These are phyloP conservation scores for Aspergillus fumigatiaffinis DNA, from an alignment of 2,329 filamentous ascomycete genomes.

Conservation along the genomic window DNA sequence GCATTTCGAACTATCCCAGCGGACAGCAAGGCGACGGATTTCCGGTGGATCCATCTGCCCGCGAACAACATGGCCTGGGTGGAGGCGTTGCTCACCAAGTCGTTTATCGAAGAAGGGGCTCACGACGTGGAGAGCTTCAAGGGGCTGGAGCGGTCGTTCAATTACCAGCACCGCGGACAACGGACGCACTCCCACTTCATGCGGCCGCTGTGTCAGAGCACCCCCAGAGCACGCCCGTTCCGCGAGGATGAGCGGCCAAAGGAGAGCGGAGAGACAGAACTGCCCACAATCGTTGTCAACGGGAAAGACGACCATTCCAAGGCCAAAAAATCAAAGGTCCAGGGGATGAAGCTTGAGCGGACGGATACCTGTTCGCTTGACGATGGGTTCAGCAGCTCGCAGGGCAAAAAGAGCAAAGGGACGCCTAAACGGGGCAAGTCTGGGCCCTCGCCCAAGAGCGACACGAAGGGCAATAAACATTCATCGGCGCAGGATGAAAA, in stretches of 20 bases:
- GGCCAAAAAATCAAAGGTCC: conserved; percentile 26
- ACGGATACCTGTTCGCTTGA: conserved; percentile 23
- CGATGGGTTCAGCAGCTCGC: conserved; percentile 15
- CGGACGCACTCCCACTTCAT: conserved; percentile 60
- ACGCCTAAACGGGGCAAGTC: conserved; percentile 25
- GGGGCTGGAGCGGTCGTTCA: conserved; percentile 58
- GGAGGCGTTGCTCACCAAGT: conserved; percentile 60
- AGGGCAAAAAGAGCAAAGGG: conserved; percentile 27
- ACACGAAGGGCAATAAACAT: conserved; percentile 27
- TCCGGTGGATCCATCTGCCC: conserved; percentile 53
- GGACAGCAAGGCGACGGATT: conserved; percentile 46
- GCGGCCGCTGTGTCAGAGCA: conserved; percentile 56
- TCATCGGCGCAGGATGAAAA: conserved; percentile 30
- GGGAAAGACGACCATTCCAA: conserved; percentile 8
- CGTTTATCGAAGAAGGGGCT: conserved; percentile 60
- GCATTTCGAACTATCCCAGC: conserved; percentile 45
- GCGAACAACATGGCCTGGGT: conserved; percentile 58
- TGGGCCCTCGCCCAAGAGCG: conserved; percentile 21
- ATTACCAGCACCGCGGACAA: conserved; percentile 58
- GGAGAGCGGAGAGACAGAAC: conserved; percentile 12
- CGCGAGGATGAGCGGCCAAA: conserved; percentile 32
- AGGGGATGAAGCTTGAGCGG: conserved; percentile 23
- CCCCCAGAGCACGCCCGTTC: conserved; percentile 29
- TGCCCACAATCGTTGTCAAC: conserved; percentile 20
- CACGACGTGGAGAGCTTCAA: conserved; percentile 63